A percentile compares a stretch with the other conserved stretches of the same genome.
Conservation (phyloP, 129 eudicot species). For the Ambrosia artemisiifolia region DNA sequence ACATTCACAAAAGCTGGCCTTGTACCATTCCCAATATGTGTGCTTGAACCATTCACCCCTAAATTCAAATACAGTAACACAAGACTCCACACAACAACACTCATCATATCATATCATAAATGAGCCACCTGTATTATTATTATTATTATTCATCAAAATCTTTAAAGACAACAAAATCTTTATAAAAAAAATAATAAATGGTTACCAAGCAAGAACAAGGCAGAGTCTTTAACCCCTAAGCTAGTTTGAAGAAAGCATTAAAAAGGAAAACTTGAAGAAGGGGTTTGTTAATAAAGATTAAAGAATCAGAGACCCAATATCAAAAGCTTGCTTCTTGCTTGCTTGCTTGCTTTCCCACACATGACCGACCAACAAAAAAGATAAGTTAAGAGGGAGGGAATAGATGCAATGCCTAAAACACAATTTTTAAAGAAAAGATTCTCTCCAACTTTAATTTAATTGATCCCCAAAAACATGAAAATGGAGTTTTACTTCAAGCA, state of each 20-base stretch:
- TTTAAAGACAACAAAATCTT: background rate
- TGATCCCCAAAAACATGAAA: slow-evolving; percentile 1
- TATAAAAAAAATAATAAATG: background rate
- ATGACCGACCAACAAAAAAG: slow-evolving; percentile 18
- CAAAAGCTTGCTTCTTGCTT: slow-evolving; percentile 16
- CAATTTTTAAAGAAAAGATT: slow-evolving; percentile 26
- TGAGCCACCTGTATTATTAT: slow-evolving; percentile 24
- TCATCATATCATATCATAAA: slow-evolving; percentile 28
- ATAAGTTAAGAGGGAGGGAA: slow-evolving; percentile 23
- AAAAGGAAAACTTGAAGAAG: background rate
- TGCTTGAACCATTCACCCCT: slow-evolving; percentile 50
- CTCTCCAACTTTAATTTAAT: slow-evolving; percentile 10
- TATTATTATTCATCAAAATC: background rate
- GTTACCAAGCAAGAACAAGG: slow-evolving; percentile 22
- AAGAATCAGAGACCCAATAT: slow-evolving; percentile 17
- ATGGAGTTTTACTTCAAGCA: background rate
- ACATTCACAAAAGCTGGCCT: slow-evolving; percentile 69
- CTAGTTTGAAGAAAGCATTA: slow-evolving; percentile 17
- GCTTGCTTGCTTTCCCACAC: slow-evolving; percentile 7
- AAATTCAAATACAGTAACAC: slow-evolving; percentile 30
- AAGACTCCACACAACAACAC: slow-evolving; percentile 29
- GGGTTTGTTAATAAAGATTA: background rate
- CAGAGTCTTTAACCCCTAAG: slow-evolving; percentile 18
- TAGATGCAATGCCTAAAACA: slow-evolving; percentile 38
- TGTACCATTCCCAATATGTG: slow-evolving; percentile 43